Percentiles rank a stretch among this genome's conserved stretches.
These are phyloP conservation scores for Litchi chinensis DNA, from an alignment of 345 rosid species.

Conservation along the genomic window DNA sequence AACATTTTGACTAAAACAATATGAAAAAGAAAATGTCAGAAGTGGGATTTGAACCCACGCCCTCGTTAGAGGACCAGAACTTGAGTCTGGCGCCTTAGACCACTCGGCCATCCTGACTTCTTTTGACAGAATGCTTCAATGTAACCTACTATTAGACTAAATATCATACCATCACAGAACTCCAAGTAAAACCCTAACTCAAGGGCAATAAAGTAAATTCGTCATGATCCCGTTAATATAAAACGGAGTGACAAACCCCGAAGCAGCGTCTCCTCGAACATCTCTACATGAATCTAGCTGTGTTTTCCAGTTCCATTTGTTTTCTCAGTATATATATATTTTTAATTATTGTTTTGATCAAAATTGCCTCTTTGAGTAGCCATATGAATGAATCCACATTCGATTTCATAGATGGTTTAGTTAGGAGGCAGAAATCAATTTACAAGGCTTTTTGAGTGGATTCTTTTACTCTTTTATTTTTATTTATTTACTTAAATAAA, in stretches of 20 bases:
- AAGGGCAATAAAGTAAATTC: conserved; percentile 3
- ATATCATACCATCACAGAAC: not conserved
- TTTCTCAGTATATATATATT: no score
- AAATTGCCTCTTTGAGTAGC: conserved; percentile 43
- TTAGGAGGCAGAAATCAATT: conserved; percentile 36
- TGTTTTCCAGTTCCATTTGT: no score
- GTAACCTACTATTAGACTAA: not conserved
- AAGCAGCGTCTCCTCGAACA: not conserved
- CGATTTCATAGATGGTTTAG: conserved; percentile 32
- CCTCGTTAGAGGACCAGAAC: conserved; percentile 65
- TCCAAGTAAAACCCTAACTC: not conserved
- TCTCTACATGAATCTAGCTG: not conserved
- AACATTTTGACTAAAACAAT: not conserved
- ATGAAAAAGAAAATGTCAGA: not conserved
- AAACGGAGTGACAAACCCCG: not conserved
- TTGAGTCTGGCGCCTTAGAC: conserved; percentile 93
- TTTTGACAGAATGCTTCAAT: no score
- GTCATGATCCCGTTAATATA: not conserved
- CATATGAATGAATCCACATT: conserved; percentile 26
- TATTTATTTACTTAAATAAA: no score
- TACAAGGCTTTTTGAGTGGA: conserved; percentile 34
- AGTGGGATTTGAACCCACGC: conserved; percentile 36
- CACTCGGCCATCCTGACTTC: conserved; percentile 82
- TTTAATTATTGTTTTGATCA: not conserved
- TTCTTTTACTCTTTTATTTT: not conserved